Conservation (phyloP, 1,284 basidiomycete genomes). For the Agroathelia rolfsii region DNA sequence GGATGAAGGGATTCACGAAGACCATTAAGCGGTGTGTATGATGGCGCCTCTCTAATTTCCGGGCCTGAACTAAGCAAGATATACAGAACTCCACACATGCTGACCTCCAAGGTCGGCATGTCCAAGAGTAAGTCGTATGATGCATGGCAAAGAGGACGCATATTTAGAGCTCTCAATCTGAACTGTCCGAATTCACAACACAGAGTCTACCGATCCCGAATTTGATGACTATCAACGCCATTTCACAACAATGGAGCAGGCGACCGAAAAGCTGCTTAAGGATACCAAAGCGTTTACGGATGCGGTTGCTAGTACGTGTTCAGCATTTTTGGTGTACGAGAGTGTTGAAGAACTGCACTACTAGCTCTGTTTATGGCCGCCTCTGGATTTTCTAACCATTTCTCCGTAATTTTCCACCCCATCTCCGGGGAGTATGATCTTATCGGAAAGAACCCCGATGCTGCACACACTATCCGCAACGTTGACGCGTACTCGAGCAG, state of each 20-base stretch:
- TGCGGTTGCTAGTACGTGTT: constrained; percentile 57
- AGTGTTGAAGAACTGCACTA: constrained; percentile 6
- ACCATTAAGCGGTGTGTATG: constrained; percentile 60
- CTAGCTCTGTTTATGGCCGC: constrained; percentile 76
- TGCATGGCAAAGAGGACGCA: constrained; percentile 5
- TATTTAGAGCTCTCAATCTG: constrained; percentile 7
- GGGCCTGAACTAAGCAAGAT: too few species aligned
- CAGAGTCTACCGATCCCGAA: constrained; percentile 81
- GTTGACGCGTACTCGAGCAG: constrained; percentile 61
- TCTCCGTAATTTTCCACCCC: constrained; percentile 73
- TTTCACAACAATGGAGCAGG: constrained; percentile 71
- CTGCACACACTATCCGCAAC: constrained; percentile 72
- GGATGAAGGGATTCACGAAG: constrained; percentile 78
- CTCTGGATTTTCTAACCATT: constrained; percentile 69
- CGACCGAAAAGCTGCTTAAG: constrained; percentile 85
- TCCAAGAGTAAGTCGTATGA: constrained; percentile 67
- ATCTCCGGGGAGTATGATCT: constrained; percentile 79
- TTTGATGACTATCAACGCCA: constrained; percentile 77
- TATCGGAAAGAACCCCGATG: constrained; percentile 68
- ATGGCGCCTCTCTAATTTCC: background rate
- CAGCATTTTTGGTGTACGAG: constrained; percentile 2
- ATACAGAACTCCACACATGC: constrained; percentile 74
- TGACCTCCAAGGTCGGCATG: constrained; percentile 82
- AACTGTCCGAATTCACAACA: too few species aligned
- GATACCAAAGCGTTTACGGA: constrained; percentile 87